Evolutionary conservation across 768 basidiomycete species (phyloP).

Genomic region (Mycena albidolilacea): DNA sequence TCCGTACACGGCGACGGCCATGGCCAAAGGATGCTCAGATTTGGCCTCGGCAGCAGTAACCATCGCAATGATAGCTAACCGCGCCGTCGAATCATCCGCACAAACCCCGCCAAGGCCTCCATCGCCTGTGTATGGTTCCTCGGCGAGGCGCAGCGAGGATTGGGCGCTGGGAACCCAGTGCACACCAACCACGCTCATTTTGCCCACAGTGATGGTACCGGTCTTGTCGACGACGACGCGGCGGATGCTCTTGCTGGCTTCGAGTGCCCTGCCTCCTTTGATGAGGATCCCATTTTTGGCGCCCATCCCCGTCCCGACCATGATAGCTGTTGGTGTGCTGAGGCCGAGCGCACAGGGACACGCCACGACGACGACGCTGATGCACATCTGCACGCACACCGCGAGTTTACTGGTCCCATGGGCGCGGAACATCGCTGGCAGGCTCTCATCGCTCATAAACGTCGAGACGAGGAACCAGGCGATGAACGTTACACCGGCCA

Average conservation of each 20-base stretch:
- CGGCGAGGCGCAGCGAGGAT: slow-evolving; percentile 41
- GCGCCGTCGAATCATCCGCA: slow-evolving; percentile 73
- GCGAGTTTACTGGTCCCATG: slow-evolving; percentile 90
- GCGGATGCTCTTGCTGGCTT: slow-evolving; percentile 88
- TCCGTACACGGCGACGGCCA: slow-evolving; percentile 90
- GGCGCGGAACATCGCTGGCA: slow-evolving; percentile 89
- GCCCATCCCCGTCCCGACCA: slow-evolving; percentile 98
- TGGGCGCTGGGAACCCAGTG: slow-evolving; percentile 73
- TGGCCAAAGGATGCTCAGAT: slow-evolving; percentile 97
- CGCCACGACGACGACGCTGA: slow-evolving; percentile 97
- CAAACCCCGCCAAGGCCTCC: slow-evolving; percentile 61
- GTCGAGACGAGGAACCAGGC: slow-evolving; percentile 85
- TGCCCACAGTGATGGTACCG: slow-evolving; percentile 97
- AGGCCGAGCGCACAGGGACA: slow-evolving; percentile 98
- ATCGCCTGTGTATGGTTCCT: slow-evolving; percentile 62
- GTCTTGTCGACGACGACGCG: slow-evolving; percentile 96
- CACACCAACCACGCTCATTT: slow-evolving; percentile 83
- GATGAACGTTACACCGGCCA: slow-evolving; percentile 86
- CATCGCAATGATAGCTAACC: slow-evolving; percentile 81
- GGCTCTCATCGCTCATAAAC: slow-evolving; percentile 64
- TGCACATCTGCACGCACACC: slow-evolving; percentile 96
- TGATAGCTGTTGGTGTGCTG: slow-evolving; percentile 97
- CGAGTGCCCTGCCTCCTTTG: slow-evolving; percentile 96
- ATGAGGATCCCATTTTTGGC: slow-evolving; percentile 98
- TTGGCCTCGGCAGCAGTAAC: slow-evolving; percentile 89